phyloP scores from a whole-genome alignment of 73 alveolate species.

The Blepharisma japonicum region DNA sequence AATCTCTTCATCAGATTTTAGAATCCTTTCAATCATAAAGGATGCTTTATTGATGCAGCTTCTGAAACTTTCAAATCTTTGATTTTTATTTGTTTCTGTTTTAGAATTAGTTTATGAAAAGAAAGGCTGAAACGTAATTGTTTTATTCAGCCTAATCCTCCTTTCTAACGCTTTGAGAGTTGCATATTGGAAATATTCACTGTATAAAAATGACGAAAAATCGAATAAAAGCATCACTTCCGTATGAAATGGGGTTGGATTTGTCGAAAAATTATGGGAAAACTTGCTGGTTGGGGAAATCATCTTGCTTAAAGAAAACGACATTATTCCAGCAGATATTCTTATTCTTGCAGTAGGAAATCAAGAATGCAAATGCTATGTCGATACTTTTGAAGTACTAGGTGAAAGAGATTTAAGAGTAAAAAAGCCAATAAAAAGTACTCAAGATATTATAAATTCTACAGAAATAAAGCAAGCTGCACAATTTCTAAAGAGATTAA shows the following conservation, averaged over 20 bases:
- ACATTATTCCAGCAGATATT: conserved; percentile 17
- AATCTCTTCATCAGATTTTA: too few relatives aligned
- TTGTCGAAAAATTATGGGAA: background rate
- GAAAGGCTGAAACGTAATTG: too few relatives aligned
- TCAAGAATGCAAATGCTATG: conserved; percentile 15
- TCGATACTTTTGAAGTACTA: conserved; percentile 13
- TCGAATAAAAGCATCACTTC: background rate
- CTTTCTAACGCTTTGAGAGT: too few relatives aligned
- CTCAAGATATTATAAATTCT: conserved; percentile 19
- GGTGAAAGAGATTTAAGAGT: conserved; percentile 16
- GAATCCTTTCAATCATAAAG: too few relatives aligned
- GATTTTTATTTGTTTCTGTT: conserved; percentile 6
- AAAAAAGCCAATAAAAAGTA: background rate
- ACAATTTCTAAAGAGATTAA: background rate
- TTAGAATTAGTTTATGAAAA: background rate
- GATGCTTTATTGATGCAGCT: background rate
- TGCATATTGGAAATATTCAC: too few relatives aligned
- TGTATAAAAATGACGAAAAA: too few relatives aligned
- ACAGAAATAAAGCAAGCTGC: background rate
- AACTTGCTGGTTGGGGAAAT: conserved; percentile 16
- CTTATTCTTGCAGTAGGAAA: conserved; percentile 5
- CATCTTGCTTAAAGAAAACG: background rate
- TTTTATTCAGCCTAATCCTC: too few relatives aligned
- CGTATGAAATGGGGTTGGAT: conserved; percentile 5
- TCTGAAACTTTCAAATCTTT: background rate